Conservation (phyloP, 257 asterid species). For the Nicotiana knightiana region DNA sequence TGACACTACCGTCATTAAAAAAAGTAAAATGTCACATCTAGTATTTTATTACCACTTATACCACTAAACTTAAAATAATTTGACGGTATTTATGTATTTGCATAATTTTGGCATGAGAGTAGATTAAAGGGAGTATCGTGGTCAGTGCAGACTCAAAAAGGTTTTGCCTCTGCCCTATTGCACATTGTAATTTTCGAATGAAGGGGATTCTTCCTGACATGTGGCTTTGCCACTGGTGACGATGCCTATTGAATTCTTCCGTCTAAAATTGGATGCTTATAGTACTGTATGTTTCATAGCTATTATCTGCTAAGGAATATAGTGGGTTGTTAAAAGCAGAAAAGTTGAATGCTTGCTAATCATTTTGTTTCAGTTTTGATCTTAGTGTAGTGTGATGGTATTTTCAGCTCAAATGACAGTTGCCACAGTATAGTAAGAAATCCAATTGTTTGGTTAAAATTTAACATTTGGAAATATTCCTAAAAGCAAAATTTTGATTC, state of each 20-base stretch:
- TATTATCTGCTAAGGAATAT: neutral
- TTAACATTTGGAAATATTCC: neutral
- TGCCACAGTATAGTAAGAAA: neutral
- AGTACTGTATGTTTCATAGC: neutral
- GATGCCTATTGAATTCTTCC: neutral
- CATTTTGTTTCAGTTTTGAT: neutral
- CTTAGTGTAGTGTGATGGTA: neutral
- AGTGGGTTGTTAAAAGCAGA: neutral
- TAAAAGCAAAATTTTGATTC: neutral
- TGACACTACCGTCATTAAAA: too few species aligned
- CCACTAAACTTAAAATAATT: too few species aligned
- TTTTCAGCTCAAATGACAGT: neutral
- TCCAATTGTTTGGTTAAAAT: neutral
- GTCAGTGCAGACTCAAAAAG: too few species aligned
- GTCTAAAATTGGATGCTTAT: neutral
- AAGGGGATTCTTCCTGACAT: too few species aligned
- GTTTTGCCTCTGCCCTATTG: too few species aligned
- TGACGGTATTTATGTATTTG: too few species aligned
- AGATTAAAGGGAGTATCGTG: too few species aligned
- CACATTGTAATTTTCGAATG: too few species aligned
- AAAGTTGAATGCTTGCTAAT: neutral
- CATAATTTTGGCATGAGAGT: too few species aligned
- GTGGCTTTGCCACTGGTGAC: too few species aligned
- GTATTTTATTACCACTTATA: too few species aligned
- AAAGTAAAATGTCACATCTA: too few species aligned